Conservation (phyloP, 2,329 filamentous ascomycete species). For the Aspergillus costaricaensis region DNA sequence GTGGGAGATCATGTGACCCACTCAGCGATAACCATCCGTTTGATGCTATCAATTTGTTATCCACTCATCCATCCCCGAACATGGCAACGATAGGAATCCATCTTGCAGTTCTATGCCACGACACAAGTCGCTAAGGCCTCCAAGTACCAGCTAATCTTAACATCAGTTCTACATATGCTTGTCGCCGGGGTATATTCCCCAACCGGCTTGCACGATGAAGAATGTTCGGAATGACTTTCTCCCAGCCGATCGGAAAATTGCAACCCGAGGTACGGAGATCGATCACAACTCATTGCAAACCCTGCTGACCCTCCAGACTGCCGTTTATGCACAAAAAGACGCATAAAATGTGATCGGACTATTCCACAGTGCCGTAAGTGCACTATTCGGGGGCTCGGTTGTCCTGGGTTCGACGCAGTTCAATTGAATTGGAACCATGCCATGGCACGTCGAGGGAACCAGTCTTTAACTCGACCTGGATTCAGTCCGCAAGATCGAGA, state of each 20-base stretch:
- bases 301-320: slow-evolving; percentile 28
- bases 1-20: too few relatives aligned
- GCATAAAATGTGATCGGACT: slow-evolving; percentile 40
- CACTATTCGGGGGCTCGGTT: slow-evolving; percentile 33
- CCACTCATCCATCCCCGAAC: too few relatives aligned
- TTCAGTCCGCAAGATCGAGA: neutral
- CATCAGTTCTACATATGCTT: neutral
- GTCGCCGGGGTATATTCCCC: neutral
- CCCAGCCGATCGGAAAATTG: slow-evolving; percentile 15
- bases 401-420: slow-evolving; percentile 36
- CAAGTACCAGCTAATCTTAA: neutral
- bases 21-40: too few relatives aligned
- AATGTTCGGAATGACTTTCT: slow-evolving; percentile 20
- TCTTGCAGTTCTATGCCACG: too few relatives aligned
- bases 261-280: slow-evolving; percentile 14
- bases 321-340: slow-evolving; percentile 38
- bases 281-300: neutral
- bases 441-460: slow-evolving; percentile 14
- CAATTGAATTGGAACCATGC: slow-evolving; percentile 39
- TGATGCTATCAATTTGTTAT: too few relatives aligned
- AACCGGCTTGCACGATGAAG: neutral
- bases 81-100: too few relatives aligned
- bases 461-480: slow-evolving; percentile 10
- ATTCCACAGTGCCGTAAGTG: slow-evolving; percentile 41
- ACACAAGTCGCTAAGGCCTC: too few relatives aligned